A percentile compares a stretch with the other conserved stretches of the same genome.
Conservation (phyloP, 169 alveolate genomes). For the Toxoplasma gondii region DNA sequence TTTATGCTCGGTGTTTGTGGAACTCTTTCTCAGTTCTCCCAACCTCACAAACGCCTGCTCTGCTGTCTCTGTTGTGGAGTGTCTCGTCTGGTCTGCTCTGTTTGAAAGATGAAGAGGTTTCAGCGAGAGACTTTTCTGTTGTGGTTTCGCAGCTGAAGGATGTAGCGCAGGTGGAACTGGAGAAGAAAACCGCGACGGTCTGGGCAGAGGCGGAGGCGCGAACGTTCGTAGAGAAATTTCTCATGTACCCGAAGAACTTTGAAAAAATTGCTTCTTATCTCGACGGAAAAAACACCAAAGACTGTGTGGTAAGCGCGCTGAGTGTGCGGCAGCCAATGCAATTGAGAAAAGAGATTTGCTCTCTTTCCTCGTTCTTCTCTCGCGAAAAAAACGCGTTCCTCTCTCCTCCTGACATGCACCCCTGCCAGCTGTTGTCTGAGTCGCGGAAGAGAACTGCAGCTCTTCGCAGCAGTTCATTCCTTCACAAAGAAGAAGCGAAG, state of each 20-base stretch:
- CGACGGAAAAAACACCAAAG: constrained; percentile 84
- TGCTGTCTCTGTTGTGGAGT: not conserved
- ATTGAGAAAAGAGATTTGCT: not conserved
- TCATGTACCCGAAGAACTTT: constrained; percentile 89
- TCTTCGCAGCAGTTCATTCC: no score
- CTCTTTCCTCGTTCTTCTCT: no score
- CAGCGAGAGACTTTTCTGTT: not conserved
- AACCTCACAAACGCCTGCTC: no score
- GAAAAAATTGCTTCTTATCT: constrained; percentile 85
- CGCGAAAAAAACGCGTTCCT: no score
- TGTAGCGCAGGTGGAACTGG: constrained; percentile 65
- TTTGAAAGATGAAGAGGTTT: not conserved
- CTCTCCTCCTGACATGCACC: no score
- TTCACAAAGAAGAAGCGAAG: no score
- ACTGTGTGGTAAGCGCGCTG: constrained; percentile 79
- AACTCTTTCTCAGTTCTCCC: no score
- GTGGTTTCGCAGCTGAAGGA: constrained; percentile 69
- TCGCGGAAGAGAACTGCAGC: no score
- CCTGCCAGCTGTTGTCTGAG: no score
- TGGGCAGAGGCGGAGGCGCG: constrained; percentile 86
- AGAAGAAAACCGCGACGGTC: constrained; percentile 73
- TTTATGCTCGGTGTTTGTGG: no score
- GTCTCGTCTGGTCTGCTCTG: not conserved
- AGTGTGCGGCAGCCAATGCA: not conserved
- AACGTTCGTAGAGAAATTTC: constrained; percentile 82